These are phyloP conservation scores for Aureobasidium pullulans DNA, from an alignment of 2,329 filamentous ascomycete genomes.

Conservation along the genomic window DNA sequence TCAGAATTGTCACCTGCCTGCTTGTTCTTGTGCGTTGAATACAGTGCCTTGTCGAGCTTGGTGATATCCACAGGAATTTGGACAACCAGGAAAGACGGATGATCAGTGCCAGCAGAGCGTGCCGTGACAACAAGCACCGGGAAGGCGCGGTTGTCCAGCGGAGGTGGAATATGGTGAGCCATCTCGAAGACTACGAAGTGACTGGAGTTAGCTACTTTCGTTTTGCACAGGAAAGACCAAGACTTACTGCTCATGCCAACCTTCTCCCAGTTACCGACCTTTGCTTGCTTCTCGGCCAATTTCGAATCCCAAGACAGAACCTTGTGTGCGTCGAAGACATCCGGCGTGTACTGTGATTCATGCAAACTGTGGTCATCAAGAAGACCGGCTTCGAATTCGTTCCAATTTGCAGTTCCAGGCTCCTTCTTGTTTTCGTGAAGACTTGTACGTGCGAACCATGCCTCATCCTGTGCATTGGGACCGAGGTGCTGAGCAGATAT, in stretches of 20 bases:
- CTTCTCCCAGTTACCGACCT: constrained; percentile 25
- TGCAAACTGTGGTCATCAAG: constrained; percentile 51
- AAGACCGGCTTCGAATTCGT: constrained; percentile 55
- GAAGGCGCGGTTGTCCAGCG: constrained; percentile 59
- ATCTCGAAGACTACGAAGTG: constrained; percentile 51
- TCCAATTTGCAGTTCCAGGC: constrained; percentile 52
- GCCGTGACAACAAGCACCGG: constrained; percentile 57
- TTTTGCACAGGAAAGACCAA: background rate
- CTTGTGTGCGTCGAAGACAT: constrained; percentile 42
- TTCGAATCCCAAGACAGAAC: constrained; percentile 37
- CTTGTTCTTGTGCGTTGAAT: constrained; percentile 22
- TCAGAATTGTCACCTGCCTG: constrained; percentile 25
- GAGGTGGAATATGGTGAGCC: constrained; percentile 53
- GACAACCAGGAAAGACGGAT: constrained; percentile 26
- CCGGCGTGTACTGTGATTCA: constrained; percentile 53
- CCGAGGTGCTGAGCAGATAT: constrained; percentile 40
- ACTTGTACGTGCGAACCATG: constrained; percentile 59
- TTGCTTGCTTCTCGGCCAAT: constrained; percentile 19
- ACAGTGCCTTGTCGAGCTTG: constrained; percentile 29
- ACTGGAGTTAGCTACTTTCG: background rate
- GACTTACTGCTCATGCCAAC: constrained; percentile 33
- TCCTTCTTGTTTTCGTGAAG: constrained; percentile 49
- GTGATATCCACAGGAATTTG: constrained; percentile 31
- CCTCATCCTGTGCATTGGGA: constrained; percentile 35
- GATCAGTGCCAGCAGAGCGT: constrained; percentile 14